Conservation (phyloP, 805 yeast species). For the Candida cerambycidarum region DNA sequence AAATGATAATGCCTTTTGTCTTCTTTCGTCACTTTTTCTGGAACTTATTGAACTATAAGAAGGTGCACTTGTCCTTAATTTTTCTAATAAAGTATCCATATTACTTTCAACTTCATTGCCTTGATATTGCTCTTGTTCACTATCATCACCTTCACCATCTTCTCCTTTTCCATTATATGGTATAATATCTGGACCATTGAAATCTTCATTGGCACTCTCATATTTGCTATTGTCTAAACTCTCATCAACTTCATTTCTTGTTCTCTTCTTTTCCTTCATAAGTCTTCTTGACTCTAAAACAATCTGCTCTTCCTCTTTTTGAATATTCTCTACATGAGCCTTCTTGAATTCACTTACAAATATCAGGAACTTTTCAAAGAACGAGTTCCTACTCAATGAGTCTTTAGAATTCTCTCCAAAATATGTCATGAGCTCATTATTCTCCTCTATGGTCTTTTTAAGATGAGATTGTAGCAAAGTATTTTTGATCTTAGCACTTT, state of each 20-base stretch:
- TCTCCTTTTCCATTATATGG: conserved; percentile 14
- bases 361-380: conserved; percentile 76
- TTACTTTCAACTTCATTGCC: conserved; percentile 19
- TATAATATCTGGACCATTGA: neutral
- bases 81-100: conserved; percentile 32
- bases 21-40: conserved; percentile 20
- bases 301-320: conserved; percentile 75
- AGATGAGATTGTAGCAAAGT: conserved; percentile 64
- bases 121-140: neutral
- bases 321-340: conserved; percentile 76
- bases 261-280: conserved; percentile 6
- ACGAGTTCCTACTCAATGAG: conserved; percentile 59
- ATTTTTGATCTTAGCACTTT: conserved; percentile 72
- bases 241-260: conserved; percentile 10
- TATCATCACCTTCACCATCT: conserved; percentile 7
- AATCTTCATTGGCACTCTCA: conserved; percentile 11
- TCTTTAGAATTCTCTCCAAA: conserved; percentile 91
- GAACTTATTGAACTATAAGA: conserved; percentile 14
- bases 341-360: conserved; percentile 77
- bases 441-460: conserved; percentile 60
- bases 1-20: conserved; percentile 35
- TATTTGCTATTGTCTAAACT: conserved; percentile 17
- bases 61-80: conserved; percentile 30
- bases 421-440: conserved; percentile 68
- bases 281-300: conserved; percentile 36